Evolutionary conservation across 805 yeast genomes (phyloP).

Genomic region (Suhomyces canberraensis): DNA sequence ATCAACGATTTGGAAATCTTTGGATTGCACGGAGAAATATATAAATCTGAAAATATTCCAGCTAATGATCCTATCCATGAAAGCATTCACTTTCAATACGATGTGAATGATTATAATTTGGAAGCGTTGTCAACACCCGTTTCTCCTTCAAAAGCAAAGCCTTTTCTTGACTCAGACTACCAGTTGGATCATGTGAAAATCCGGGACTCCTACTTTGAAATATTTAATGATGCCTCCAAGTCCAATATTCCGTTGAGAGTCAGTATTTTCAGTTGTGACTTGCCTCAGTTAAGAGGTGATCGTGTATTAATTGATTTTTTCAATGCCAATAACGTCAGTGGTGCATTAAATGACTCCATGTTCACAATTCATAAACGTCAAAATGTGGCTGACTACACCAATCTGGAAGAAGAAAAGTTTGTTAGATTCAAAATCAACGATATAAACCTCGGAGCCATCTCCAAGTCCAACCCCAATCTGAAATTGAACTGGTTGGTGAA

Average conservation of each 20-base stretch:
- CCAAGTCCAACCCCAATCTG: slow-evolving; percentile 29
- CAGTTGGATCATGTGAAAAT: slow-evolving; percentile 41
- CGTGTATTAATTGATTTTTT: slow-evolving; percentile 63
- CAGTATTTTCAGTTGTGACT: slow-evolving; percentile 61
- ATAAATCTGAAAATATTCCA: slow-evolving; percentile 5
- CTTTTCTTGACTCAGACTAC: slow-evolving; percentile 31
- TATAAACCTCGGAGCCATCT: slow-evolving; percentile 33
- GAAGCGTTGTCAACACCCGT: slow-evolving; percentile 11
- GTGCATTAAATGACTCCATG: slow-evolving; percentile 70
- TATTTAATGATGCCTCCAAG: slow-evolving; percentile 24
- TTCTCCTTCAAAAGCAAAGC: not conserved
- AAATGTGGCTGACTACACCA: slow-evolving; percentile 40
- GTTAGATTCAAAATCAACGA: slow-evolving; percentile 42
- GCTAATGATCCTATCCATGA: slow-evolving; percentile 17
- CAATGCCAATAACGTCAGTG: slow-evolving; percentile 67
- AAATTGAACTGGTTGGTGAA: slow-evolving; percentile 70
- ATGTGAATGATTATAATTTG: slow-evolving; percentile 21
- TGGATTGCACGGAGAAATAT: slow-evolving; percentile 44
- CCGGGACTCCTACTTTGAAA: slow-evolving; percentile 48
- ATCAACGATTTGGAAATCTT: slow-evolving; percentile 46
- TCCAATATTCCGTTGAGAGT: slow-evolving; percentile 39
- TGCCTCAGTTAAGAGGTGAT: slow-evolving; percentile 57
- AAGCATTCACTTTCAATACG: slow-evolving; percentile 30
- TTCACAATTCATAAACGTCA: slow-evolving; percentile 78
- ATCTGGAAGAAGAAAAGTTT: slow-evolving; percentile 25